Conservation (phyloP, 306 rosid species). For the Vachellia pachyceras region DNA sequence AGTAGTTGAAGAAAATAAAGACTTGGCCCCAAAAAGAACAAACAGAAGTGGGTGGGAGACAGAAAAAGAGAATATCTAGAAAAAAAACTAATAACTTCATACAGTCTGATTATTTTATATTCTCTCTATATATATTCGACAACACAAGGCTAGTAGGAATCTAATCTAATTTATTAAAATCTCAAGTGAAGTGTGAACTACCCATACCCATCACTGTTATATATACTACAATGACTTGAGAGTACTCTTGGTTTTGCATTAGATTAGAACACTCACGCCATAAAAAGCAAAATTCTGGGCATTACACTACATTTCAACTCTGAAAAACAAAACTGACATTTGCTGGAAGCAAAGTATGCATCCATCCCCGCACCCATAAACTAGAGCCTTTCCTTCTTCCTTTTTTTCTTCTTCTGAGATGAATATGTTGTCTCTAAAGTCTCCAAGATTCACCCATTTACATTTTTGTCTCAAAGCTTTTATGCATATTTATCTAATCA, state of each 20-base stretch:
- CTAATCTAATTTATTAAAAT: background rate
- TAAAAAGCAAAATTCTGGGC: no score
- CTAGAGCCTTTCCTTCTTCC: background rate
- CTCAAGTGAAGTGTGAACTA: background rate
- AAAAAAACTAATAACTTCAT: background rate
- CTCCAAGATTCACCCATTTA: constrained; percentile 42
- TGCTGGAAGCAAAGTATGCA: constrained; percentile 32
- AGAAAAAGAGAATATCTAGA: background rate
- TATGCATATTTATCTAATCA: constrained; percentile 6
- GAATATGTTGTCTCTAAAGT: constrained; percentile 26
- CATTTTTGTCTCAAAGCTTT: constrained; percentile 23
- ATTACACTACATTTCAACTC: background rate
- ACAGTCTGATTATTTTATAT: background rate
- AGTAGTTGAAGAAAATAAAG: no score
- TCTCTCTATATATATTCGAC: background rate
- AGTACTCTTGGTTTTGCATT: no score
- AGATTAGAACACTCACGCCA: no score
- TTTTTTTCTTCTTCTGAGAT: constrained; percentile 25
- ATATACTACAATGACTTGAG: no score
- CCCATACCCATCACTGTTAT: no score
- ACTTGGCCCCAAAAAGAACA: background rate
- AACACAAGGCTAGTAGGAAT: background rate
- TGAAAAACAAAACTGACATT: constrained; percentile 41
- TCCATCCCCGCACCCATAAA: constrained; percentile 9
- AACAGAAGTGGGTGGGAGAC: no score